Base-by-base conservation (phyloP, 805 yeast genomes). In the Spathaspora boniae region DNA sequence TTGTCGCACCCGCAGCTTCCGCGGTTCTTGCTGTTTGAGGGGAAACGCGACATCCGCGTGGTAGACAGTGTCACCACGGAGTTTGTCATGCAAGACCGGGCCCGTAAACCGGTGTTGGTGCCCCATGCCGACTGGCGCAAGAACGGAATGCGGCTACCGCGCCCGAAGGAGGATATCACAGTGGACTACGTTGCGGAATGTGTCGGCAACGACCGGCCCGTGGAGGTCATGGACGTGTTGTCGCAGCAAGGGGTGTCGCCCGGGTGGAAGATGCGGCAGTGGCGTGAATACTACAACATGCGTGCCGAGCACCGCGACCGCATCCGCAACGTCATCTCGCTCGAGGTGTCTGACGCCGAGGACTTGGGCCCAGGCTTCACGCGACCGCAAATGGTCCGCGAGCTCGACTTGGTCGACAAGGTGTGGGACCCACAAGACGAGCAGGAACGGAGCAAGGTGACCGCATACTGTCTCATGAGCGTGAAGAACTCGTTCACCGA, bases 201-300 rank as follows among this genome's bases (percentile, higher is more conserved):
- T 9, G 70, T 86, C 18, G 96, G 95, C 0, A 72, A 60, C 4
- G 82, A 79, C 25, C 60, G 62, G 4, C 72, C 71, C 1, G 72
- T 88, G 1, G 94, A 86, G 37, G 95, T 88, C 2, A 86, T 88
- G 91, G 96, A 88, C 54, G 95, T 86, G 3, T 67, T 83, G 16
- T 80, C 94, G 0, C 96, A 88, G 49, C 81, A 82, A 37, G 72
- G 77, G 25, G 68, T 65, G 18, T 51, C 66, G 9, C 77, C 80
- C 0, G 70, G 72, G 9, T 87, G 95, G 96, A 68, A 72, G 14
- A 56, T 87, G 64, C 71, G 71, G 1, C 68, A 65, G 41, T 88
- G 96, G 96, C 62, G 78, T 36, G 80, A 82, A 24, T 88, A 87
- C 55, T 86, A 78, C 56, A 56, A 66, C 17, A 52, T 65, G 1